phyloP scores from a whole-genome alignment of 164 flowering plant genomes.

The Macadamia integrifolia region DNA sequence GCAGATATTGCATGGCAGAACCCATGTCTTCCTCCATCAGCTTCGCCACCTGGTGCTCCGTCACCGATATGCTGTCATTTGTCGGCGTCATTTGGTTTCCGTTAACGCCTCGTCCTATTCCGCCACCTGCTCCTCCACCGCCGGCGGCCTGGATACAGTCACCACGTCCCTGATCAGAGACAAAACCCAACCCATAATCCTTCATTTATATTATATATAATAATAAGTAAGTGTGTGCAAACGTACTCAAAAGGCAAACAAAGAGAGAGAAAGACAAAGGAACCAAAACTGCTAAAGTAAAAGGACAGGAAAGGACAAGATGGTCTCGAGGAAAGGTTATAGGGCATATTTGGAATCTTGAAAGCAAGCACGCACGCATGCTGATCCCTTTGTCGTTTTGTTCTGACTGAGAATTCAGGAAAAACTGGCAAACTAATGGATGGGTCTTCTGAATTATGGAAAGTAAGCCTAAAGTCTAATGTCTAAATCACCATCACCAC shows the following conservation, averaged over 20 bases:
- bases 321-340: neutral
- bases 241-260: neutral
- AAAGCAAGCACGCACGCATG: slow-evolving; percentile 10
- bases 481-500: too few species aligned
- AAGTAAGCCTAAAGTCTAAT: too few species aligned
- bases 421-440: neutral
- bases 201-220: too few species aligned
- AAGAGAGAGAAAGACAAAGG: neutral
- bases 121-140: slow-evolving; percentile 10
- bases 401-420: neutral
- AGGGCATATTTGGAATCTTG: slow-evolving; percentile 1
- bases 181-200: neutral
- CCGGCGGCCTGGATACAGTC: slow-evolving; percentile 36
- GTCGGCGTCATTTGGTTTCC: slow-evolving; percentile 48
- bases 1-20: slow-evolving; percentile 94
- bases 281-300: neutral
- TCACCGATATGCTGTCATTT: slow-evolving; percentile 47
- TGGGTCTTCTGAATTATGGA: too few species aligned
- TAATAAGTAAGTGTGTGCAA: too few species aligned
- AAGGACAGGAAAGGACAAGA: neutral
- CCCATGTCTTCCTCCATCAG: slow-evolving; percentile 97
- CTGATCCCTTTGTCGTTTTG: slow-evolving; percentile 11
- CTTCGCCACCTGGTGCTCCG: slow-evolving; percentile 87
- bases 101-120: slow-evolving; percentile 24
- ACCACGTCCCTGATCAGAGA: slow-evolving; percentile 31